Base-by-base conservation (phyloP, 75 land plant genomes). In the Cunninghamia lanceolata region DNA sequence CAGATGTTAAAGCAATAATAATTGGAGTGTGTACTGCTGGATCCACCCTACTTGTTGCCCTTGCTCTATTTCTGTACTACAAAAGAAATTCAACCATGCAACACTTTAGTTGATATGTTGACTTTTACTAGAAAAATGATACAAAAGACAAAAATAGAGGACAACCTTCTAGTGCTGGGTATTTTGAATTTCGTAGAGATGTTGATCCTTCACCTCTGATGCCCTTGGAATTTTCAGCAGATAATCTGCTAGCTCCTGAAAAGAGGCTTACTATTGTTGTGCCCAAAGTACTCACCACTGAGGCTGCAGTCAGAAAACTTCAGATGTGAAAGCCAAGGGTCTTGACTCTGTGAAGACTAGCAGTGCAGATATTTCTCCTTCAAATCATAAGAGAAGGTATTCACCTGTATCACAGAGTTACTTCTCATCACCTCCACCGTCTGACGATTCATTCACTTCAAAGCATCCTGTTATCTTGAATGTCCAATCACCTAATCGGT, bases 401-500 rank as follows among this genome's bases (percentile, higher is more conserved):
- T 47, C 53, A 46, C 88, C 93, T 46, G 93, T 88, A 42, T 90
- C 93, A 5, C 90, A 92, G 32, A 82, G 83, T 47, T 50, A 8
- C 89, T 66, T 82, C 70, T 83, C 87, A 39, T 88, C 92, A 42
- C 85, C 86, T 30, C 89, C 92, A 70, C 87, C 50, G 47, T 66
- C 85, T 52, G 85, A 42, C 68, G 86, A 43, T 40, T 71, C 36
- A 17, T 32, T 30, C 43, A 54, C 35, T 13, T 14, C 86, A 28
- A 88, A 84, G 13, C 85, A 79, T 34, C 92, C 88, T 42, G 85
- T 81, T 73, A 83, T 86, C 25, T 83, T 92, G 52, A 89, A 90
- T 21, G 96, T 93, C 21, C 43, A 85, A 50, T 95, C 99, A 40
- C 99, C 99, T 14, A 95, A 96, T 82, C 90, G 87, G 47, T 85